phyloP scores from a whole-genome alignment of 805 yeast genomes.

The Grigorovia yakushimaensis region DNA sequence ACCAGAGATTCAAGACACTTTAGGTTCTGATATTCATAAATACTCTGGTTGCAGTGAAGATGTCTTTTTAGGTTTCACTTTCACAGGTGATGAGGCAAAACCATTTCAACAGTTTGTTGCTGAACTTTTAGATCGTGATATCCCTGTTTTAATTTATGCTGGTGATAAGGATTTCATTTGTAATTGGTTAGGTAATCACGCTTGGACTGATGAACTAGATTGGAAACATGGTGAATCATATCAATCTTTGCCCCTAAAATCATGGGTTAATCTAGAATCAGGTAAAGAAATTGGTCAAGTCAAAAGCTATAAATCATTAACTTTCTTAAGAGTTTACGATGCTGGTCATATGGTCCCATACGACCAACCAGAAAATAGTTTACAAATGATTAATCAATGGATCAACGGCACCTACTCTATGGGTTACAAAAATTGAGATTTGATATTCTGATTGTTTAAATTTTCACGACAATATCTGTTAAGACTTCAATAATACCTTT shows the following conservation, averaged over 20 bases:
- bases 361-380: constrained; percentile 69
- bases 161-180: constrained; percentile 91
- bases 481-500: too few species aligned
- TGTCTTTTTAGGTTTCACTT: constrained; percentile 56
- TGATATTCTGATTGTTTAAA: background rate
- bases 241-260: constrained; percentile 31
- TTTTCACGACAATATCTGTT: too few species aligned
- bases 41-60: constrained; percentile 61
- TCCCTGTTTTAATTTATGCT: constrained; percentile 84
- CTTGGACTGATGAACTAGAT: constrained; percentile 61
- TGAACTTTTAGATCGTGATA: constrained; percentile 53
- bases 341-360: constrained; percentile 94
- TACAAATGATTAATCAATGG: constrained; percentile 71
- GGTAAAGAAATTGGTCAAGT: constrained; percentile 56
- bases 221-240: constrained; percentile 53
- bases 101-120: constrained; percentile 73
- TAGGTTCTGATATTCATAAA: constrained; percentile 76
- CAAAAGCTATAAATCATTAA: constrained; percentile 59
- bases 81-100: constrained; percentile 77
- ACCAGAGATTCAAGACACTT: constrained; percentile 57
- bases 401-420: constrained; percentile 36
- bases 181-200: constrained; percentile 86
- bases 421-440: constrained; percentile 3
- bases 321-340: constrained; percentile 66
- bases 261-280: constrained; percentile 32